Percentiles rank a stretch among this genome's conserved stretches.
Conservation (phyloP, 495 filamentous ascomycete species). For the Hypoxylon fuscum region DNA sequence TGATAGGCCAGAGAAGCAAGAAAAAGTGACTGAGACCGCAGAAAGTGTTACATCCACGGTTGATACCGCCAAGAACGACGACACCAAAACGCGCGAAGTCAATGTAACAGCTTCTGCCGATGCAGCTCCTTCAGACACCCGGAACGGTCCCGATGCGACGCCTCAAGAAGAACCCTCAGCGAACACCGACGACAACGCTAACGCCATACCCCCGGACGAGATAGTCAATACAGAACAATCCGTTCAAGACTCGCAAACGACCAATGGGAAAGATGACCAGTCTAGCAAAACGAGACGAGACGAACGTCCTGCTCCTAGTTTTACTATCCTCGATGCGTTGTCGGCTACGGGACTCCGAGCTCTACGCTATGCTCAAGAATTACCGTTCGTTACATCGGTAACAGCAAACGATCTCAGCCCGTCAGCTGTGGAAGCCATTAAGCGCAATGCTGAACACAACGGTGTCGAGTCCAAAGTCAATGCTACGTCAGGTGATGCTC, state of each 20-base stretch:
- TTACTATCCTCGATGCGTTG: conserved; percentile 91
- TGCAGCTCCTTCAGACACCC: conserved; percentile 12
- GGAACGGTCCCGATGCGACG: conserved; percentile 35
- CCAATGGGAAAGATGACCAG: conserved; percentile 33
- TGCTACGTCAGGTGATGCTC: conserved; percentile 79
- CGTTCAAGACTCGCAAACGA: conserved; percentile 7
- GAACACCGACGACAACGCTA: not conserved
- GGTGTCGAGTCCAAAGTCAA: conserved; percentile 72
- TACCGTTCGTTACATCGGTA: conserved; percentile 80
- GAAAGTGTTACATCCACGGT: conserved; percentile 29
- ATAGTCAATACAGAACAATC: conserved; percentile 6
- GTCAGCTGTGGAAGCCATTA: conserved; percentile 81
- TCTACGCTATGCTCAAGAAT: conserved; percentile 88
- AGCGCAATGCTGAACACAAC: conserved; percentile 85
- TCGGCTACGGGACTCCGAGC: conserved; percentile 95
- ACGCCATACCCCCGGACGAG: not conserved
- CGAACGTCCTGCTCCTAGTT: conserved; percentile 47
- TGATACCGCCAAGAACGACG: conserved; percentile 15
- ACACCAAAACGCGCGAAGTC: not conserved
- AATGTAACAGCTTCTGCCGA: too few species aligned
- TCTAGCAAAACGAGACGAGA: conserved; percentile 25
- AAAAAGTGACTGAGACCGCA: conserved; percentile 22
- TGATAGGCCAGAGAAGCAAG: conserved; percentile 38
- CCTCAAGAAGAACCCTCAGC: not conserved
- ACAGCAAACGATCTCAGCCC: conserved; percentile 89